Evolutionary conservation across 768 basidiomycete genomes (phyloP), one percentile per base, ranked within the genome.

Genomic region (Pulveroboletus frians): DNA sequence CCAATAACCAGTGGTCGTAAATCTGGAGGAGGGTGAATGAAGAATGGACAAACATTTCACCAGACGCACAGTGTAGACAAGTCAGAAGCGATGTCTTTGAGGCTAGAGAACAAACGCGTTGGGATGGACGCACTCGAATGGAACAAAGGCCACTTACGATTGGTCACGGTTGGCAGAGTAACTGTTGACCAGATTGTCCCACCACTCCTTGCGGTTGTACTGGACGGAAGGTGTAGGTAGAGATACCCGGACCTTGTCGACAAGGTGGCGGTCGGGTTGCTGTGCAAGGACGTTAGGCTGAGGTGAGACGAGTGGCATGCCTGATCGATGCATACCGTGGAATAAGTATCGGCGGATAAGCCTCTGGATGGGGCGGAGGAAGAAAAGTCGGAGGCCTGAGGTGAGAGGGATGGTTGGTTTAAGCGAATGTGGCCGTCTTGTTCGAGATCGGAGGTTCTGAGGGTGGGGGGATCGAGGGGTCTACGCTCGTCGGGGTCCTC

Each of bases 1-100:
- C 72, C 79, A 81, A 52, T 85, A 79, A 18, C 76, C 78, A 23
- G 80, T 80, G 47, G 81, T 78, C 20, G 72, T 70, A 58, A 85
- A 83, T 56, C 88, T 90, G 56, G 34, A n/a, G 40, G 31, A 32
- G 13, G 8, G 43, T 52, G 20, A 60, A 47, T 42, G 46, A 57
- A n/a, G 42, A 38, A 37, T 1, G 41, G 13, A 34, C 3, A 8
- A n/a, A 34, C 13, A 43, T 37, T 23, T 30, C 20, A 37, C 34
- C 37, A 32, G 26, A 67, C 77, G 50, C 50, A 85, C 83, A 85
- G 59, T 44, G 71, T 73, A 35, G 73, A 63, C 26, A 85, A 58
- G 53, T 84, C 81, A 23, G 68, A 61, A 29, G 67, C 61, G 20
- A 85, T 77, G 44, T 75, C 75, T 48, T 72, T 68, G 48, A 80